Percentiles rank a stretch among this genome's conserved stretches.
Evolutionary conservation across 352 stramenopile genomes (phyloP).

Genomic region (Phytophthora citricola): DNA sequence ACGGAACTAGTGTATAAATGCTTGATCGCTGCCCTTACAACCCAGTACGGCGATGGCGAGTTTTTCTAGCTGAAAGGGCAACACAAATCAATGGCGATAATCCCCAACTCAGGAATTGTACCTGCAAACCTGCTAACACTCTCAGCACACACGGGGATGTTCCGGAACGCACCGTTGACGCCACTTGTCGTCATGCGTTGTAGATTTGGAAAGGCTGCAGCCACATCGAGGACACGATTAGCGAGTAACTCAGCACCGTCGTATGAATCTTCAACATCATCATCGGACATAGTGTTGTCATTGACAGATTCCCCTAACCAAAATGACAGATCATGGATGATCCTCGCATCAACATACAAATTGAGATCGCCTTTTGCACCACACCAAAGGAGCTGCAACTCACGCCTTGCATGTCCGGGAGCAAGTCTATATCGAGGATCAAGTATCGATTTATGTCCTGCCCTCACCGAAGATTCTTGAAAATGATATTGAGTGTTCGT

Average conservation of each 20-base stretch:
- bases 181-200: slow-evolving; percentile 13
- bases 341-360: slow-evolving; percentile 5
- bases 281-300: slow-evolving; percentile 1
- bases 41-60: slow-evolving; percentile 8
- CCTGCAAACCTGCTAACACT: slow-evolving; percentile 5
- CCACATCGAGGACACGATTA: slow-evolving; percentile 11
- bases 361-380: slow-evolving; percentile 14
- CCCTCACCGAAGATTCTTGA: slow-evolving; percentile 16
- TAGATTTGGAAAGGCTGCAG: neutral
- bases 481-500: slow-evolving; percentile 13
- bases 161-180: slow-evolving; percentile 8
- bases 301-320: slow-evolving; percentile 14
- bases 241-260: slow-evolving; percentile 2
- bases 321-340: slow-evolving; percentile 27
- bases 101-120: slow-evolving; percentile 10
- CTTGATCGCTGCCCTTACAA: slow-evolving; percentile 6
- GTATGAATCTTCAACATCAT: neutral
- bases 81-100: slow-evolving; percentile 10
- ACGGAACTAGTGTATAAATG: slow-evolving; percentile 8
- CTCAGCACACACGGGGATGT: slow-evolving; percentile 11
- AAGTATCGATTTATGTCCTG: slow-evolving; percentile 20
- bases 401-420: neutral
- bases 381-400: slow-evolving; percentile 25
- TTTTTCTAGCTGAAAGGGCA: slow-evolving; percentile 22
- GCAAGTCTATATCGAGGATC: slow-evolving; percentile 18